Evolutionary conservation across 2,329 filamentous ascomycete species (phyloP), one percentile per base, ranked within the genome.

Genomic region (Amphichorda felina): DNA sequence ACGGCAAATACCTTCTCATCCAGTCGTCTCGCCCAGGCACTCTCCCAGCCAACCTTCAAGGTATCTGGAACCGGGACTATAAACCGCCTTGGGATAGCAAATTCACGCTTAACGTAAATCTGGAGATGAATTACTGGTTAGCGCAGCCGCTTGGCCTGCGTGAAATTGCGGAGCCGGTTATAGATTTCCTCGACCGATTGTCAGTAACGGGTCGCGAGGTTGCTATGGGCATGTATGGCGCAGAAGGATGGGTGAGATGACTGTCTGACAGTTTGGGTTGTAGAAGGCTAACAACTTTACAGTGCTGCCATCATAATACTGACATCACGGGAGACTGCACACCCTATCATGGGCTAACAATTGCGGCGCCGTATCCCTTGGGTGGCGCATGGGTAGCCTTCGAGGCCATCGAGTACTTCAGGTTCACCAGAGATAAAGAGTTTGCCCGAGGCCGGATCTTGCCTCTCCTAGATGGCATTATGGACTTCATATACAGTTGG

Each of bases 31-130:
- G 50, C 19, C 38, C 44, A 9, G 47, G 42, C 15, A 49, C 48
- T 2, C 44, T 66, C 5, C 61, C 63, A 1, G 57, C 61, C 4
- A 65, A 59, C 26, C 50, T 64, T 1, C 63, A 66, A 39, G 62
- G 61, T 2, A 56, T 64, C 27, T 65, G 60, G 61, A 64, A 62
- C 37, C 43, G 54, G 2, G 47, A 54, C 8, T 59, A 57, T 38
- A 44, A 47, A 7, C 60, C 60, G 2, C 45, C 55, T 5, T 65
- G 61, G 61, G 56, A 56, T 3, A 53, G 51, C 25, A 63, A 62
- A 41, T 65, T 56, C 40, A 64, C 61, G 5, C 54, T 62, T 40
- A 64, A 65, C 42, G 61, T 63, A 45, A 64, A 64, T 35, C 40
- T 57, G 0, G 49, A 64, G 43, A 54, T 54, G 50, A 63, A 63